Base-by-base conservation (phyloP, 176 grass and related monocot genomes). In the Eleusine coracana region DNA sequence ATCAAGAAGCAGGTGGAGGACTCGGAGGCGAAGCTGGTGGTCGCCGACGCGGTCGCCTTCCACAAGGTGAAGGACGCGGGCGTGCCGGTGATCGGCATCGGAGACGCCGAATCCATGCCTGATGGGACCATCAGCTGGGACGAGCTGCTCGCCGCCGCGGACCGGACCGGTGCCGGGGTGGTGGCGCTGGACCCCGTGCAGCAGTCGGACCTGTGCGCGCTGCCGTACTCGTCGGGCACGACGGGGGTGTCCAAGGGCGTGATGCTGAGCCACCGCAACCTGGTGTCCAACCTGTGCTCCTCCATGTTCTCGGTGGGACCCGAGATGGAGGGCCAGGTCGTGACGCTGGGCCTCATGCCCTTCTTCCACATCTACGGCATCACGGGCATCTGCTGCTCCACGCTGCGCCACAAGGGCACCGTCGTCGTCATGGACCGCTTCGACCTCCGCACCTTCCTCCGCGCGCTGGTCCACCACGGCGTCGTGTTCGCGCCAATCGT, bases 361-460 rank as follows among this genome's bases (percentile, higher is more conserved):
- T 92, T 97, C 83, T 94, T 97, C 92, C 95, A 97, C 86, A 97
- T 94, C 87, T 97, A 97, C 81, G 94, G 92, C 69, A 92, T 94
- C 86, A 92, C 92, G 12, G 86, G 92, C 77, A 97, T 97, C 66
- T 92, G 90, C 88, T 94, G 92, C 75, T 34, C 90, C 5, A 90
- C 90, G 38, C 83, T 97, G n/a, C 84, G 92, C 74, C 86, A 81
- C 84, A 97, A 92, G 85, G 95, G 95, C 29, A 97, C 86, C 71
- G 95, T 97, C 48, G 94, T 97, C 28, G 92, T 94, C 27, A 97
- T 97, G 92, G 88, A 90, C 61, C 83, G 94, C 3, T 97, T 94
- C 75, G 95, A 97, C 42, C 84, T 92, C 31, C 66, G 86, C 55
- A 59, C 80, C 13, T 94, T 97, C 75, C 84, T 94, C 7, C 46